These are phyloP conservation scores for Pseudocercospora musae DNA, from an alignment of 2,329 filamentous ascomycete genomes.

Conservation along the genomic window DNA sequence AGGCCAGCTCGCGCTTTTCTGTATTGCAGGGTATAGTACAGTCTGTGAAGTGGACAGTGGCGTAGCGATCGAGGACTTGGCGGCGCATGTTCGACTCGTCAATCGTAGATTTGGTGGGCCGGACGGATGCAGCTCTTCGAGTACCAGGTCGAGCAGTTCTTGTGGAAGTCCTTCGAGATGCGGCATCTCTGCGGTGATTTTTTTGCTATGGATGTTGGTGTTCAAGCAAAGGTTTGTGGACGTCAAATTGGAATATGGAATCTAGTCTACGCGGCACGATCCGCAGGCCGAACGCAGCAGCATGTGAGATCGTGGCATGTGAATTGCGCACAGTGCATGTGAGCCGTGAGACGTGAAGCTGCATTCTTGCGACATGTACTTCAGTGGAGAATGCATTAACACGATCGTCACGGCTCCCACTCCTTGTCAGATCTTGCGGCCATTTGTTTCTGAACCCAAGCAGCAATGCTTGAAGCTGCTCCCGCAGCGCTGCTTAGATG, in stretches of 20 bases:
- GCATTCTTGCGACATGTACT: not conserved
- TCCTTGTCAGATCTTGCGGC: conserved; percentile 1
- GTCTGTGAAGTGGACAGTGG: not conserved
- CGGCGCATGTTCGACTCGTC: not conserved
- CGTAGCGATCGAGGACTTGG: not conserved
- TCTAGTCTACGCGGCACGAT: not conserved
- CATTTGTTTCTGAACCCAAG: conserved; percentile 21
- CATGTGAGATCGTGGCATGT: not conserved
- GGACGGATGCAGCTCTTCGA: not conserved
- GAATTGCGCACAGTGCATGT: not conserved
- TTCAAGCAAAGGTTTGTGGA: not conserved
- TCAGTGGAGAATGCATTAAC: not conserved
- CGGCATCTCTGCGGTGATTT: not conserved
- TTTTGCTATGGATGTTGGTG: not conserved
- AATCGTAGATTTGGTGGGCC: not conserved
- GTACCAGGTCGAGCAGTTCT: not conserved
- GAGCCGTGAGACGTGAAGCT: not conserved
- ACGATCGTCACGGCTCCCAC: not conserved
- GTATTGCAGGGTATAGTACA: not conserved
- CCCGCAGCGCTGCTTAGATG: conserved; percentile 23
- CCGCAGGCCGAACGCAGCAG: not conserved
- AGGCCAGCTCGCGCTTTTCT: not conserved
- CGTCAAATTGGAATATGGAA: not conserved
- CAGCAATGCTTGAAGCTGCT: conserved; percentile 18
- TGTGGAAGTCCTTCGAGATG: not conserved